These are phyloP conservation scores for Arabidopsis hybrid DNA, from an alignment of 441 rosid species.

Conservation along the genomic window DNA sequence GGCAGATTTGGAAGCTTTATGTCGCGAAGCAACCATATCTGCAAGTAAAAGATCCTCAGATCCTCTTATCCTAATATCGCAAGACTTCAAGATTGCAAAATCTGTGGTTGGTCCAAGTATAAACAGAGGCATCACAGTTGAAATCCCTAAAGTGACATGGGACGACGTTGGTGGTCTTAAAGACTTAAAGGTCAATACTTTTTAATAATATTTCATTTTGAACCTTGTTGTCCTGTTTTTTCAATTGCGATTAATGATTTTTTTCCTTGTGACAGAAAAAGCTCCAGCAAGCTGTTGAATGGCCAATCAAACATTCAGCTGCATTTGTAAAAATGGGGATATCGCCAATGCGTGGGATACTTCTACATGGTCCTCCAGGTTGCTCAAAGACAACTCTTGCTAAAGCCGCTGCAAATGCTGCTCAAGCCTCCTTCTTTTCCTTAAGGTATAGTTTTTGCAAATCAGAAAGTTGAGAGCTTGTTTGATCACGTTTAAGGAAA, in stretches of 20 bases:
- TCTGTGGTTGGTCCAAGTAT: conserved; percentile 85
- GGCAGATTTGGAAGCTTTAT: conserved; percentile 96
- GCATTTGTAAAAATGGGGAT: conserved; percentile 79
- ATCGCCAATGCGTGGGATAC: conserved; percentile 87
- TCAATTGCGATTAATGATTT: neutral
- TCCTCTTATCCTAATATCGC: conserved; percentile 52
- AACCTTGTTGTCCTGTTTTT: neutral
- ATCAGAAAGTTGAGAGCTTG: conserved; percentile 7
- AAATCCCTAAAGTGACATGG: conserved; percentile 91
- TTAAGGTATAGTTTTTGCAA: conserved; percentile 62
- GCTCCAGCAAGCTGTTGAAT: conserved; percentile 89
- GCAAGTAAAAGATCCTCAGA: conserved; percentile 65
- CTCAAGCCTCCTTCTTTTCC: conserved; percentile 93
- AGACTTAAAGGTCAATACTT: conserved; percentile 70
- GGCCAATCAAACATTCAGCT: conserved; percentile 89
- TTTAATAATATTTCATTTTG: neutral
- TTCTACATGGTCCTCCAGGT: conserved; percentile 97
- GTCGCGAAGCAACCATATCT: conserved; percentile 75
- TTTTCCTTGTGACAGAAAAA: conserved; percentile 62
- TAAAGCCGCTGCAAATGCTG: conserved; percentile 93
- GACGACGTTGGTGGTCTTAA: conserved; percentile 88
- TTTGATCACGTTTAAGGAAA: neutral
- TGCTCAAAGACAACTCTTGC: conserved; percentile 98
- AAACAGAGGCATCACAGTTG: conserved; percentile 90
- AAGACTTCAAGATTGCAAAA: conserved; percentile 79